Base-by-base conservation (phyloP, 1,139 yeast genomes). In the Zygosaccharomyces sapae region DNA sequence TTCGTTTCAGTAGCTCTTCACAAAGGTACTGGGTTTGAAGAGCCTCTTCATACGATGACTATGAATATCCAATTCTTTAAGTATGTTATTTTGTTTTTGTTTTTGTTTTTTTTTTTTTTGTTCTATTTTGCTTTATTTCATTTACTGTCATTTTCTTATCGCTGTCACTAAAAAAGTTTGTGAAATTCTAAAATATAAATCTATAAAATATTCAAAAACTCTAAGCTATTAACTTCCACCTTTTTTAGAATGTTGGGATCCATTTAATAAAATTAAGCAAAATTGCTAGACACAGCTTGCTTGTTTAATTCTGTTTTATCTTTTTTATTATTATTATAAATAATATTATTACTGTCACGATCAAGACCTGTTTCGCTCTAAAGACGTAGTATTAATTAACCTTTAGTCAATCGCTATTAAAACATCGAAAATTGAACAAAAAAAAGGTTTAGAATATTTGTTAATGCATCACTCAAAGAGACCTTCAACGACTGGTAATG, bases 91-190 rank as follows among this genome's bases (percentile, higher is more conserved):
- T 13, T 10, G 8, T 16, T n/a, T 35, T 4, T 16, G 7, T 8
- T n/a, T 18, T 16, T 13, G 3, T 20, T 20, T 18, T 5, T 33
- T 18, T 13, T 27, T 37, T 22, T 38, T n/a, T 43, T 37, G 22
- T 6, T 20, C 22, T 20, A 20, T 20, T 33, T 33, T 33, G 13
- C 2, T 20, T 20, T 20, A 20, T 20, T 20, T 29, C 25, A 30
- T 31, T 25, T 25, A 18, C 34, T 34, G 18, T 25, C 33, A 13
- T 34, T 18, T 16, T 44, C 38, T 44, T 38, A 39, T 27, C 46
- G 43, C 43, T 35, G 46, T 36, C 46, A 38, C 41, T 38, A 38
- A 38, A 31, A 38, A 18, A 16, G 20, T 29, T 27, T 38, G 41
- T 38, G 41, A 38, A 38, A 25, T 13, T 7, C 5, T 35, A 22